Evolutionary conservation across 257 asterid species (phyloP).

Genomic region (Ballota nigra): DNA sequence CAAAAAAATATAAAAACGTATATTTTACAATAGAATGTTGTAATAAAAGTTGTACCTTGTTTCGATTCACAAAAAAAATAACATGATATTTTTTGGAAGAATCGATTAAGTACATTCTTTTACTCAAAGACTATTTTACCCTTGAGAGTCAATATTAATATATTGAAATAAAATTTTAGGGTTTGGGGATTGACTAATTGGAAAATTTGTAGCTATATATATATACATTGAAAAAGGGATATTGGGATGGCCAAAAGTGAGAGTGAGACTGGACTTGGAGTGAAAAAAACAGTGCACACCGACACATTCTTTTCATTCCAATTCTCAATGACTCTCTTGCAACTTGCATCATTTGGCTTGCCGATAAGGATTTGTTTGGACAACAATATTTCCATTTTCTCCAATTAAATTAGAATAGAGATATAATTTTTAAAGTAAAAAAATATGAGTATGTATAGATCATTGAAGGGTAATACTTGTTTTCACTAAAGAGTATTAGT

Average conservation of each 20-base stretch:
- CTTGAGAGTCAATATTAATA: neutral
- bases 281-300: constrained; percentile 25
- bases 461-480: too few species aligned
- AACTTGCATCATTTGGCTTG: constrained; percentile 17
- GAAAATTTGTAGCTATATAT: constrained; percentile 1
- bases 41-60: neutral
- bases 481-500: too few species aligned
- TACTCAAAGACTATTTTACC: neutral
- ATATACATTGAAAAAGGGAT: constrained; percentile 23
- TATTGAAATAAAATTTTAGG: neutral
- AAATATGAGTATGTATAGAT: too few species aligned
- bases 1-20: too few species aligned
- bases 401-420: too few species aligned
- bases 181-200: constrained; percentile 19
- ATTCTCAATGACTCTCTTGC: neutral
- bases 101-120: too few species aligned
- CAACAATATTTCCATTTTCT: neutral
- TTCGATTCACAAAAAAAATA: neutral
- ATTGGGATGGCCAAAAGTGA: constrained; percentile 39
- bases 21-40: neutral
- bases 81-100: too few species aligned
- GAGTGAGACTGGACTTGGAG: constrained; percentile 26
- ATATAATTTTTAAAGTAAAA: too few species aligned
- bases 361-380: neutral
- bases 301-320: constrained; percentile 31